phyloP scores from a whole-genome alignment of 306 rosid genomes.

The Vigna trinervia region DNA sequence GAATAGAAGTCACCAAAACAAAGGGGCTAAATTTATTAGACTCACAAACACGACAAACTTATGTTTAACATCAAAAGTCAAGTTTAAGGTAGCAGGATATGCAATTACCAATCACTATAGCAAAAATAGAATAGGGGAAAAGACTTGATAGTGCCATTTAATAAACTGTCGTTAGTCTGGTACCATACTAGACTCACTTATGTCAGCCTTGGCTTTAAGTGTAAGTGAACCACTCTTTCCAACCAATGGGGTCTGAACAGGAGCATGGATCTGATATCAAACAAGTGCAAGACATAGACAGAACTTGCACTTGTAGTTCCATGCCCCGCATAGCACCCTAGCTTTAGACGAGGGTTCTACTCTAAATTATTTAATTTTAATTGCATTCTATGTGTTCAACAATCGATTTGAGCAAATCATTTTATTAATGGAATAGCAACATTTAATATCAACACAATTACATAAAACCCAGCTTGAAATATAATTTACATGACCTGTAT shows the following conservation, averaged over 20 bases:
- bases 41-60: not conserved
- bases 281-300: not conserved
- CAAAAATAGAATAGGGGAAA: not conserved
- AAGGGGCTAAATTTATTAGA: not conserved
- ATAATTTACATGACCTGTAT: not conserved
- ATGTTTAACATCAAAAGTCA: not conserved
- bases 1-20: not conserved
- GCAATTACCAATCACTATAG: not conserved
- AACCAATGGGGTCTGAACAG: not conserved
- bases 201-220: not conserved
- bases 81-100: not conserved
- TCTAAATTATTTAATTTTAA: not conserved
- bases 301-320: not conserved
- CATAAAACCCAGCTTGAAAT: conserved; percentile 1
- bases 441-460: not conserved
- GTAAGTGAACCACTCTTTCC: not conserved
- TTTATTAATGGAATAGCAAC: not conserved
- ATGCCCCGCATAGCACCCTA: too few species aligned
- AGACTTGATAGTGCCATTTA: not conserved
- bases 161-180: not conserved
- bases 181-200: too few species aligned
- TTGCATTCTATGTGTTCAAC: not conserved
- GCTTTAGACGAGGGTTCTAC: not conserved
- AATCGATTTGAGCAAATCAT: not conserved
- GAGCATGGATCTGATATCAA: not conserved